phyloP scores from a whole-genome alignment of 1,139 yeast genomes.

The Chernovozyma aurita region DNA sequence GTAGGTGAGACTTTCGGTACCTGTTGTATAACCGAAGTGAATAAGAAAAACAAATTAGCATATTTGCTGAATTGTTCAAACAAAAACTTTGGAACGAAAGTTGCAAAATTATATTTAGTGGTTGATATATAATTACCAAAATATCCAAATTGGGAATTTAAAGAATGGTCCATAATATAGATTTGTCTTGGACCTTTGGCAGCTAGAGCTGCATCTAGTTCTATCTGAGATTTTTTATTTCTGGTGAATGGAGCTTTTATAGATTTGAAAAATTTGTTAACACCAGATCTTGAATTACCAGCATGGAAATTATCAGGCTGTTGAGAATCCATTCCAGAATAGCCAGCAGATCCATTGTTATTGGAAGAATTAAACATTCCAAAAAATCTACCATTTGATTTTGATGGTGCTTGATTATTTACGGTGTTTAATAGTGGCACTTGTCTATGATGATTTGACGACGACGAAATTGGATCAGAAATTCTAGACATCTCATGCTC shows the following conservation, averaged over 20 bases:
- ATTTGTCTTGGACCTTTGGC: constrained; percentile 59
- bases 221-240: constrained; percentile 1
- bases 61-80: constrained; percentile 97
- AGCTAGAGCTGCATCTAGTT: constrained; percentile 5
- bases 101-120: constrained; percentile 92
- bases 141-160: constrained; percentile 56
- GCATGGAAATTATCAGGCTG: constrained; percentile 9
- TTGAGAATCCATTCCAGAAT: constrained; percentile 17
- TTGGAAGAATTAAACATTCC: constrained; percentile 6
- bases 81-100: constrained; percentile 89
- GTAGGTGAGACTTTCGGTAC: constrained; percentile 97
- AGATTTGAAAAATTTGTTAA: constrained; percentile 41
- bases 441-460: constrained; percentile 12
- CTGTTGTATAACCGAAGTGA: constrained; percentile 92
- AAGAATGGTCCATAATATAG: constrained; percentile 54
- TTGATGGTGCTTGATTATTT: constrained; percentile 12
- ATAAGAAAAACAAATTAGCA: constrained; percentile 89
- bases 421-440: constrained; percentile 22
- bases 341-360: constrained; percentile 9
- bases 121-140: constrained; percentile 88
- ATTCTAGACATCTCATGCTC: constrained; percentile 4
- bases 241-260: constrained; percentile 9
- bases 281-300: constrained; percentile 22
- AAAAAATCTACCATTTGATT: constrained; percentile 12
- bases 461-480: neutral